Percentiles rank a stretch among this genome's conserved stretches.
Evolutionary conservation across 179 eudicot species (phyloP).

Genomic region (Beta lomatogona): DNA sequence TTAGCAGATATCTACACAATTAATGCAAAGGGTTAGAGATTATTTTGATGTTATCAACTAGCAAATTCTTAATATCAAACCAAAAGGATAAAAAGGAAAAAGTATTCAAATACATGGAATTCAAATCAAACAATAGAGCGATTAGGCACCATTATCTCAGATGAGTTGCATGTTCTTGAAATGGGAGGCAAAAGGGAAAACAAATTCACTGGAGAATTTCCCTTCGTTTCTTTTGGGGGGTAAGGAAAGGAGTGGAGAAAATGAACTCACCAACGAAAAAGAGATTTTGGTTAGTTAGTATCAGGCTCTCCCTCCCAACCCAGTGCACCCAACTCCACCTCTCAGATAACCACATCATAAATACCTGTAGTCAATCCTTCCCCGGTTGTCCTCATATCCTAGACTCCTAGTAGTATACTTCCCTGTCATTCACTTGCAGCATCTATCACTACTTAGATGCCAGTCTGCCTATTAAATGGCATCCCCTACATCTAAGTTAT

Average conservation of each 20-base stretch:
- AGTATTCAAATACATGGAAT: not conserved
- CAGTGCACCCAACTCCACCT: not conserved
- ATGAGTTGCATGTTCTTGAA: not conserved
- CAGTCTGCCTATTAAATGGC: not conserved
- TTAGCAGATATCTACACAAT: constrained; percentile 78
- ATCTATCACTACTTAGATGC: not conserved
- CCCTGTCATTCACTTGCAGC: not conserved
- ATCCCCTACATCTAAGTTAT: not conserved
- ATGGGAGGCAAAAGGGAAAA: not conserved
- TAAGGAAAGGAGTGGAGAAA: not conserved
- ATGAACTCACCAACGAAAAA: not conserved
- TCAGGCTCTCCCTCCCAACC: not conserved
- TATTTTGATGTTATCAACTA: not conserved
- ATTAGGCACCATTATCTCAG: not conserved
- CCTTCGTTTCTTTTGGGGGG: no score
- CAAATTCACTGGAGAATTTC: not conserved
- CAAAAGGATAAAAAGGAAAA: not conserved
- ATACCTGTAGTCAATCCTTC: not conserved
- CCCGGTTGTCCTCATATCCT: not conserved
- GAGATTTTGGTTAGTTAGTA: not conserved
- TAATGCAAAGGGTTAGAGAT: not conserved
- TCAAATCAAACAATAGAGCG: constrained; percentile 2
- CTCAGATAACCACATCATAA: not conserved
- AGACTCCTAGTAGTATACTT: not conserved
- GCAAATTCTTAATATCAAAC: not conserved